phyloP scores from a whole-genome alignment of 768 basidiomycete species.

The Leccinum sublutescens region DNA sequence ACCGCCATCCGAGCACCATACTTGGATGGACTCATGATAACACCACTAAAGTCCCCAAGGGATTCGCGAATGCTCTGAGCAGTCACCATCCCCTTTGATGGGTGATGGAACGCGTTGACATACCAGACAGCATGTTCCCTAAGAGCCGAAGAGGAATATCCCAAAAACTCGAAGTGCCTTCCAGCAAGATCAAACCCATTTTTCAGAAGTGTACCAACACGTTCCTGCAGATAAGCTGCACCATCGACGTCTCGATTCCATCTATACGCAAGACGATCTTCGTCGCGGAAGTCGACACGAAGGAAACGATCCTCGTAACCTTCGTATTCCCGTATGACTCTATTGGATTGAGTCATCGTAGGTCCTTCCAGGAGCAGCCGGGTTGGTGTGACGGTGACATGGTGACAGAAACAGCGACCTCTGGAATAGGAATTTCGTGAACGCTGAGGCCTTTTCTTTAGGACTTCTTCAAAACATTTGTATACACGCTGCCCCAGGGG shows the following conservation, averaged over 20 bases:
- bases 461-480: conserved; percentile 45
- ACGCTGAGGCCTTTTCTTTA: conserved; percentile 17
- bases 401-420: conserved; percentile 62
- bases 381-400: conserved; percentile 76
- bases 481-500: conserved; percentile 41
- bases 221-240: conserved; percentile 49
- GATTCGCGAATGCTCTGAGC: conserved; percentile 57
- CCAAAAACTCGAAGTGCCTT: conserved; percentile 73
- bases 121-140: conserved; percentile 86
- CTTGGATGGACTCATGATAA: conserved; percentile 65
- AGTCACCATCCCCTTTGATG: conserved; percentile 43
- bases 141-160: conserved; percentile 76
- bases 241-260: conserved; percentile 71
- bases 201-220: conserved; percentile 59
- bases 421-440: conserved; percentile 26
- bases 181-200: conserved; percentile 70
- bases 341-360: conserved; percentile 72
- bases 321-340: conserved; percentile 68
- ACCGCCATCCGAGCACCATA: conserved; percentile 75
- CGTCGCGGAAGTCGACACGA: conserved; percentile 83
- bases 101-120: conserved; percentile 57
- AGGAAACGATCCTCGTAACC: conserved; percentile 67
- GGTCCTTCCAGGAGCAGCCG: conserved; percentile 76
- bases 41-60: conserved; percentile 43
- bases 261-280: conserved; percentile 70